Percentiles rank a stretch among this genome's conserved stretches.
Conservation (phyloP, 768 basidiomycete species). For the Mycena vulgaris region DNA sequence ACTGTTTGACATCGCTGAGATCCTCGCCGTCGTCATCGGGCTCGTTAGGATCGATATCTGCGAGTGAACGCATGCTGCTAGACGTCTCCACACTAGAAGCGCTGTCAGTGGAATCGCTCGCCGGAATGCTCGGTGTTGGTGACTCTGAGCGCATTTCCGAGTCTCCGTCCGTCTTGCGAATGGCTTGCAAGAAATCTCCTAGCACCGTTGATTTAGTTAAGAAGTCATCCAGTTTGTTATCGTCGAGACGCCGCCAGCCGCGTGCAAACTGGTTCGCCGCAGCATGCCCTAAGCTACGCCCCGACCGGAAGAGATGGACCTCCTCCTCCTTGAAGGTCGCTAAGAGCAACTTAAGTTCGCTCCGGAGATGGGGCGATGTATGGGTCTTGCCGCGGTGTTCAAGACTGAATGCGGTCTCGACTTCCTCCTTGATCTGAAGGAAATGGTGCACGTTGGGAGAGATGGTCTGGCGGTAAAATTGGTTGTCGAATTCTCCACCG, state of each 20-base stretch:
- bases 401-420: conserved; percentile 2
- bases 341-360: conserved; percentile 39
- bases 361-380: conserved; percentile 34
- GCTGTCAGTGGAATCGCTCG: too few relatives aligned
- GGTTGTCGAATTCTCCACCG: conserved; percentile 41
- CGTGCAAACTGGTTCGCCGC: not conserved
- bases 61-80: too few relatives aligned
- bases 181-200: too few relatives aligned
- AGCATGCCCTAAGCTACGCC: conserved; percentile 35
- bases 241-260: conserved; percentile 31
- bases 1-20: not conserved
- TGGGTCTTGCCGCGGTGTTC: conserved; percentile 27
- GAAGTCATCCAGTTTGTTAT: conserved; percentile 12
- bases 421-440: conserved; percentile 40
- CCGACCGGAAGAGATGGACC: conserved; percentile 39
- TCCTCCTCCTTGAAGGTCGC: conserved; percentile 36
- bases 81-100: too few relatives aligned
- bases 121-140: too few relatives aligned
- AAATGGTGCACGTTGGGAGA: conserved; percentile 44
- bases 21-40: not conserved
- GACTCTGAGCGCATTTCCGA: too few relatives aligned
- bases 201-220: not conserved
- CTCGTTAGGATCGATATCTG: too few relatives aligned
- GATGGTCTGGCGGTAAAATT: conserved; percentile 41
- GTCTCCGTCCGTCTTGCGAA: too few relatives aligned